A percentile compares a stretch with the other conserved stretches of the same genome.
phyloP scores from a whole-genome alignment of 495 filamentous ascomycete genomes.

The Hyaloscypha variabilis region DNA sequence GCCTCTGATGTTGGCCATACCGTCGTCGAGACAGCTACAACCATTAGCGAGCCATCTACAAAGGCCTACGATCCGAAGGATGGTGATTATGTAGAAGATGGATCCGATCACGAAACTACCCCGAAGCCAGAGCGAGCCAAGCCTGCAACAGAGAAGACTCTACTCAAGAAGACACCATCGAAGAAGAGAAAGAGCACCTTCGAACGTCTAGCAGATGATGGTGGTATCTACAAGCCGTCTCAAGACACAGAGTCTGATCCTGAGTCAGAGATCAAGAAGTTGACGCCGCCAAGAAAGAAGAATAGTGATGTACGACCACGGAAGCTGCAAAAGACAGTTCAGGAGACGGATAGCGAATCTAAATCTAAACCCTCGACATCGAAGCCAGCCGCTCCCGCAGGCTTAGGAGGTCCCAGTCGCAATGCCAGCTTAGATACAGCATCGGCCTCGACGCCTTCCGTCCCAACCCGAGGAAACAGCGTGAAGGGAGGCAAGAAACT shows the following conservation, averaged over 20 bases:
- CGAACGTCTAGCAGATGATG: constrained; percentile 20
- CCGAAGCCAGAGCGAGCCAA: constrained; percentile 11
- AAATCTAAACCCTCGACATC: not conserved
- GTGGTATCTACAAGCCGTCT: constrained; percentile 15
- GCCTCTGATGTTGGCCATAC: not conserved
- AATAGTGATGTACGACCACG: constrained; percentile 8
- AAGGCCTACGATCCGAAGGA: constrained; percentile 4
- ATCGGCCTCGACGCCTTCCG: not conserved
- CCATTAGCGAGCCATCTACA: constrained; percentile 3
- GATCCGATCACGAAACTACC: constrained; percentile 12
- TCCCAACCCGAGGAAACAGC: not conserved
- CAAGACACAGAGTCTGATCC: constrained; percentile 15
- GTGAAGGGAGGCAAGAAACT: not conserved
- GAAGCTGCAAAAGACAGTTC: constrained; percentile 21
- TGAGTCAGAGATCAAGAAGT: constrained; percentile 7
- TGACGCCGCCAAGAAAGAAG: not conserved
- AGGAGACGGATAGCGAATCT: not conserved
- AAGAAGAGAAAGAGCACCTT: constrained; percentile 24
- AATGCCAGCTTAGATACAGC: not conserved
- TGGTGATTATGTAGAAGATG: constrained; percentile 6
- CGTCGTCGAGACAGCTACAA: not conserved
- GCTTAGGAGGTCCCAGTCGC: not conserved
- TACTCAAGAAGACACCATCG: not conserved
- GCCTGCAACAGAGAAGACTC: not conserved
- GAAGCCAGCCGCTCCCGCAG: not conserved